phyloP scores from a whole-genome alignment of 805 yeast genomes.

The Ogataea pini region DNA sequence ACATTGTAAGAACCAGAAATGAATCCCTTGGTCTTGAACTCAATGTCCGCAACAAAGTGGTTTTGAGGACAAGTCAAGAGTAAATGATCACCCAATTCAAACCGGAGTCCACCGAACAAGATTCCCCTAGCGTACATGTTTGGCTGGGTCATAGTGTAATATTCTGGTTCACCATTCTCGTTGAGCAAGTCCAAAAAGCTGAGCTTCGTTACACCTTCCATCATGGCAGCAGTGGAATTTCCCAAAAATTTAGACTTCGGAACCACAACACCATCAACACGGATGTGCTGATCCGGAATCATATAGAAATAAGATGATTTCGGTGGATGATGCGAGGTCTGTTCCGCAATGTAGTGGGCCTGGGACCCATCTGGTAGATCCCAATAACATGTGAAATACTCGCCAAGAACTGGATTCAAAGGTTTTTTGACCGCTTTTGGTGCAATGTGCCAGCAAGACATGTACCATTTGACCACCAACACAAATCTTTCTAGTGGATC shows the following conservation, averaged over 20 bases:
- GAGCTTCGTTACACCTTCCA: conserved; percentile 85
- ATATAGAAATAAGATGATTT: conserved; percentile 89
- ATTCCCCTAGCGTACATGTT: conserved; percentile 94
- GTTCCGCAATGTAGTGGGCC: conserved; percentile 89
- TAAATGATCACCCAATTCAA: conserved; percentile 93
- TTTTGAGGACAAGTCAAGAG: conserved; percentile 61
- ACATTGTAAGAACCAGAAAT: conserved; percentile 91
- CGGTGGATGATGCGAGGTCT: conserved; percentile 98
- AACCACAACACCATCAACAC: conserved; percentile 85
- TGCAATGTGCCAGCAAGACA: conserved; percentile 97
- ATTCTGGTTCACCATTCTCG: conserved; percentile 54
- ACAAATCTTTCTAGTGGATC: conserved; percentile 72
- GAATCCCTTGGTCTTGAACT: conserved; percentile 93
- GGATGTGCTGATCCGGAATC: conserved; percentile 76
- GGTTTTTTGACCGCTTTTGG: conserved; percentile 99
- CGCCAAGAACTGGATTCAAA: conserved; percentile 91
- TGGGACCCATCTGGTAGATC: conserved; percentile 65
- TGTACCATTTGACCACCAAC: conserved; percentile 80
- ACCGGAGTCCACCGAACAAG: conserved; percentile 82
- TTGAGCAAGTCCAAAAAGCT: conserved; percentile 63
- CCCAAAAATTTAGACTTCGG: conserved; percentile 91
- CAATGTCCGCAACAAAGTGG: conserved; percentile 74
- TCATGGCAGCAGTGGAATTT: conserved; percentile 93
- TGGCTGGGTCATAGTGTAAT: conserved; percentile 88
- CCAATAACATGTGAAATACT: conserved; percentile 90